Evolutionary conservation across 1,284 basidiomycete species (phyloP), one percentile per base, ranked within the genome.

Genomic region (Ganoderma multipileum): DNA sequence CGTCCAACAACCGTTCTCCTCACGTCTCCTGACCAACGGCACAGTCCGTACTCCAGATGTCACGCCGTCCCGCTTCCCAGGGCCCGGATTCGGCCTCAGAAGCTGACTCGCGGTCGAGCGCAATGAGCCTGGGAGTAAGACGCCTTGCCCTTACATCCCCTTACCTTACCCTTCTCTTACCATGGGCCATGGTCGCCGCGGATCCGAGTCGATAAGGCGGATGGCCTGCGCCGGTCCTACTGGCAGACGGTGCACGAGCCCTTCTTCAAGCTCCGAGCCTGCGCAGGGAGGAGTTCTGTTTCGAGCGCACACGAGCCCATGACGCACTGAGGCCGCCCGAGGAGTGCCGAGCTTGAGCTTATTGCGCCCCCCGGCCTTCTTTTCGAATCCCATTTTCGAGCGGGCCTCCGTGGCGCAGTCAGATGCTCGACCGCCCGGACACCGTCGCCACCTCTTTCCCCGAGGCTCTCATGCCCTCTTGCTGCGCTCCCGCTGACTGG

Each of bases 291-390:
- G 4, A 33, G 8, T 33, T 36, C n/a, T n/a, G n/a, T 38, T 58
- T 33, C 33, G 12, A 28, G 52, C 55, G 18, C 52, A 30, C 11
- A 28, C 54, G n/a, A 18, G 18, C 2, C 16, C 20, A 33, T 23
- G 47, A 33, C 52, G 16, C 14, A 12, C 14, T 55, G 26, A 18
- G 23, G 52, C 52, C 52, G 52, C 55, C 20, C 33, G 55, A 58
- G 11, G 33, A 16, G 55, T 36, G 7, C 55, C 20, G 55, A 58
- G 55, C 55, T 58, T 58, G 55, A 58, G 55, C 55, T 58, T 38
- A 38, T 36, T n/a, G 20, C 33, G 14, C 23, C 2, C 28, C 28
- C 18, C 28, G 30, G 18, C 28, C 28, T 55, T 33, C 54, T 33
- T 16, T 55, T n/a, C 20, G n/a, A 44, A 47, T 47, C 30, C 30